phyloP scores from a whole-genome alignment of 441 rosid genomes.

The Arabidopsis lyrata region DNA sequence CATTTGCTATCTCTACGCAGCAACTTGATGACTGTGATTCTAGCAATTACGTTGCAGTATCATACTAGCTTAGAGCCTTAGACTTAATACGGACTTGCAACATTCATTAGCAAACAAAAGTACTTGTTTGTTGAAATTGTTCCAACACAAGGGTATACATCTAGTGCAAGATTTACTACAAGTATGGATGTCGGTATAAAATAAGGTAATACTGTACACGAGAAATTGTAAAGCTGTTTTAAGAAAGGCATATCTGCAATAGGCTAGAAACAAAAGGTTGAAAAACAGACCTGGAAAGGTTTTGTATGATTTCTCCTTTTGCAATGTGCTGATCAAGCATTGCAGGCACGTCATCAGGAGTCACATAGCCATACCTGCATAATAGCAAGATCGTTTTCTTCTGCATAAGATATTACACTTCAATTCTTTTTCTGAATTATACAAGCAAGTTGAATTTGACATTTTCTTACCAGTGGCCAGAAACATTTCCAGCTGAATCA shows the following conservation, averaged over 20 bases:
- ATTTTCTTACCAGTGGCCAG: constrained; percentile 81
- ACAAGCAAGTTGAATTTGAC: constrained; percentile 1
- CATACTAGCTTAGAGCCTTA: not conserved
- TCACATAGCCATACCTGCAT: constrained; percentile 94
- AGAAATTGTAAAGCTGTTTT: not conserved
- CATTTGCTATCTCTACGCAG: constrained; percentile 11
- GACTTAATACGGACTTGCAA: constrained; percentile 13
- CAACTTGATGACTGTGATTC: not conserved
- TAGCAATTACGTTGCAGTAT: constrained; percentile 9
- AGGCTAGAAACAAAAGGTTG: constrained; percentile 2
- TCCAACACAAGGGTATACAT: constrained; percentile 9
- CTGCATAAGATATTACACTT: constrained; percentile 21
- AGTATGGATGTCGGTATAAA: not conserved
- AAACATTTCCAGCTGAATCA: constrained; percentile 63
- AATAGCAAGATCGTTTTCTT: not conserved
- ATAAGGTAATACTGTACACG: not conserved
- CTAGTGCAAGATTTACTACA: not conserved
- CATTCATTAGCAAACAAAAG: not conserved
- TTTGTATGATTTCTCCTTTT: constrained; percentile 71
- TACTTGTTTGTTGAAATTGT: not conserved
- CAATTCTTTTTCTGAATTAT: not conserved
- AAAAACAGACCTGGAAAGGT: constrained; percentile 79
- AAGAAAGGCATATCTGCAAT: constrained; percentile 11
- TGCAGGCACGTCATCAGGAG: constrained; percentile 90
- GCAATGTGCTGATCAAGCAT: constrained; percentile 87